Conservation (phyloP, 805 yeast genomes). For the Priceomyces medius region DNA sequence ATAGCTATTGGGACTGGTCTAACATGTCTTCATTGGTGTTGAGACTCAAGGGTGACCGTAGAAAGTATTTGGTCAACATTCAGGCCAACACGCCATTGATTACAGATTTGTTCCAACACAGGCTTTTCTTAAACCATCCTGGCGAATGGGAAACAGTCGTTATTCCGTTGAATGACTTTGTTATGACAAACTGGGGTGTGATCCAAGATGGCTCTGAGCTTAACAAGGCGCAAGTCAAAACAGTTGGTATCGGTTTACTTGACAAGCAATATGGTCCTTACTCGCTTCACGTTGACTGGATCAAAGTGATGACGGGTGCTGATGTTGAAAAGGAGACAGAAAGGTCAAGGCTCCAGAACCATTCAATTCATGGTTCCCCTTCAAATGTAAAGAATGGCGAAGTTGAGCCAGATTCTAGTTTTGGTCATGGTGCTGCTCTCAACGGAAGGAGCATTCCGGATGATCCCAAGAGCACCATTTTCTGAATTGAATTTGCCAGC, state of each 20-base stretch:
- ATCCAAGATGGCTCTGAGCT: constrained; percentile 51
- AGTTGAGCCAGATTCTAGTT: constrained; percentile 3
- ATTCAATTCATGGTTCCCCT: constrained; percentile 13
- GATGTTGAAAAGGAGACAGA: constrained; percentile 44
- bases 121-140: constrained; percentile 67
- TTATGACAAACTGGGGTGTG: constrained; percentile 79
- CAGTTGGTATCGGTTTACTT: constrained; percentile 74
- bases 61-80: constrained; percentile 75
- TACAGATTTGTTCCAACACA: constrained; percentile 80
- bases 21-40: constrained; percentile 59
- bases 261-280: constrained; percentile 80
- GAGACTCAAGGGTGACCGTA: constrained; percentile 68
- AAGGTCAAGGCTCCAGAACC: constrained; percentile 29
- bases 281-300: constrained; percentile 65
- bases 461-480: constrained; percentile 35
- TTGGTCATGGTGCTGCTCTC: constrained; percentile 24
- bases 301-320: constrained; percentile 63
- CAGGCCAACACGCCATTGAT: constrained; percentile 78
- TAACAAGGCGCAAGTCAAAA: constrained; percentile 63
- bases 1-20: constrained; percentile 67
- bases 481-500: too few relatives aligned
- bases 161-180: constrained; percentile 75
- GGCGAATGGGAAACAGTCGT: constrained; percentile 84
- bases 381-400: constrained; percentile 8
- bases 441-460: constrained; percentile 19